Conservation (phyloP, 345 rosid genomes). For the Hibiscus trionum region DNA sequence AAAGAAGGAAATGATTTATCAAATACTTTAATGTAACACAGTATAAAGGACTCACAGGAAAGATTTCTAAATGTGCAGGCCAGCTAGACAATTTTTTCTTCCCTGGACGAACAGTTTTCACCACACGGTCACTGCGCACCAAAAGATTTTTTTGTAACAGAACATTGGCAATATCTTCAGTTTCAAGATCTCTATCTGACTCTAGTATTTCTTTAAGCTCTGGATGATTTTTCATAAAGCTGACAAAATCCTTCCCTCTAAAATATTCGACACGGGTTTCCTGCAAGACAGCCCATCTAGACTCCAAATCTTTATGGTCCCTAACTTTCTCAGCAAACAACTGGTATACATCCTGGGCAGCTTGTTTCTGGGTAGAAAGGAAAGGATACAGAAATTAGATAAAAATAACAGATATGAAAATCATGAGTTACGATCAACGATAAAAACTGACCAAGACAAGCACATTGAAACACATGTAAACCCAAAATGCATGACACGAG, state of each 20-base stretch:
- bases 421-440: not conserved
- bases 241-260: slow-evolving; percentile 83
- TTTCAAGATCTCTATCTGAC: slow-evolving; percentile 58
- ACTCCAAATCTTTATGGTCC: slow-evolving; percentile 82
- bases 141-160: slow-evolving; percentile 75
- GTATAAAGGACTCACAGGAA: slow-evolving; percentile 49
- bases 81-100: slow-evolving; percentile 94
- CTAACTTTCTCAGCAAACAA: slow-evolving; percentile 98
- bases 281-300: slow-evolving; percentile 95
- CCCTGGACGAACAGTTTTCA: slow-evolving; percentile 96
- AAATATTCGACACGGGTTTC: slow-evolving; percentile 97
- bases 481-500: too few species aligned
- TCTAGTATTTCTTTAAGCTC: slow-evolving; percentile 76
- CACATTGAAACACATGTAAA: too few species aligned
- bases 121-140: slow-evolving; percentile 94
- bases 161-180: slow-evolving; percentile 80
- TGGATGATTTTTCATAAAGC: slow-evolving; percentile 68
- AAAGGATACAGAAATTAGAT: not conserved
- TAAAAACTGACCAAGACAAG: too few species aligned
- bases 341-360: slow-evolving; percentile 82
- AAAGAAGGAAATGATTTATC: not conserved
- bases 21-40: not conserved
- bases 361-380: slow-evolving; percentile 48
- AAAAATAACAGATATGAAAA: not conserved
- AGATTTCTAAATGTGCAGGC: slow-evolving; percentile 97